Evolutionary conservation across 2,329 filamentous ascomycete species (phyloP).

Genomic region (Aureobasidium leucospermi): DNA sequence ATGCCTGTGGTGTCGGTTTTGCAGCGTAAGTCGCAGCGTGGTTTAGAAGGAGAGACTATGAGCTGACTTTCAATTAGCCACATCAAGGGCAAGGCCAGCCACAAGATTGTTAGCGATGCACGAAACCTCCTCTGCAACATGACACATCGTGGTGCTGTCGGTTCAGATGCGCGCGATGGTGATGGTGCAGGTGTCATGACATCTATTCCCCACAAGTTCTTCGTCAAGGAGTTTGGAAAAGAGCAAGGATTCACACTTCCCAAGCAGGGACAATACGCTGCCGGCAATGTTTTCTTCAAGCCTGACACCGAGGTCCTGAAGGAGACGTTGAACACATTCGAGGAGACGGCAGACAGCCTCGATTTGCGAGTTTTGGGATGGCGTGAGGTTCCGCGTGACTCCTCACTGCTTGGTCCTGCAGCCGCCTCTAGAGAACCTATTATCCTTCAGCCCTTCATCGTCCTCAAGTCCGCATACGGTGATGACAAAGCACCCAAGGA

Average conservation of each 20-base stretch:
- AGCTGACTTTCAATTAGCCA: conserved; percentile 53
- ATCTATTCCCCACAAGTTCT: conserved; percentile 96
- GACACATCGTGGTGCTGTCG: conserved; percentile 98
- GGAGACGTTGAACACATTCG: conserved; percentile 86
- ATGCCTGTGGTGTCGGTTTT: conserved; percentile 99
- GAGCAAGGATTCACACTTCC: conserved; percentile 85
- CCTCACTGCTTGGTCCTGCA: conserved; percentile 83
- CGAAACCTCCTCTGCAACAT: conserved; percentile 97
- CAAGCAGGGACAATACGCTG: conserved; percentile 85
- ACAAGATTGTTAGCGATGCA: conserved; percentile 98
- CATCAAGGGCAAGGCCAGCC: conserved; percentile 94
- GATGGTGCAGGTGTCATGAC: conserved; percentile 99
- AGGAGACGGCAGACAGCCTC: conserved; percentile 82
- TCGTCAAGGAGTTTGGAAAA: conserved; percentile 94
- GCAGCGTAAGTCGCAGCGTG: conserved; percentile 63
- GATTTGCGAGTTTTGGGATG: conserved; percentile 89
- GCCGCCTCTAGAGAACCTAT: conserved; percentile 90
- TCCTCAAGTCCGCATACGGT: conserved; percentile 78
- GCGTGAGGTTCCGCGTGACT: conserved; percentile 93
- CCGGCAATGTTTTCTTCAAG: conserved; percentile 98
- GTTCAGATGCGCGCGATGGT: conserved; percentile 94
- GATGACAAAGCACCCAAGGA: conserved; percentile 68
- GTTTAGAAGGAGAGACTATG: not conserved
- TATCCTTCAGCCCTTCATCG: conserved; percentile 92
- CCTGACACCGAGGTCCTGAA: conserved; percentile 83